A percentile compares a stretch with the other conserved stretches of the same genome.
These are phyloP conservation scores for Turnera subulata DNA, from an alignment of 345 rosid species.

Conservation along the genomic window DNA sequence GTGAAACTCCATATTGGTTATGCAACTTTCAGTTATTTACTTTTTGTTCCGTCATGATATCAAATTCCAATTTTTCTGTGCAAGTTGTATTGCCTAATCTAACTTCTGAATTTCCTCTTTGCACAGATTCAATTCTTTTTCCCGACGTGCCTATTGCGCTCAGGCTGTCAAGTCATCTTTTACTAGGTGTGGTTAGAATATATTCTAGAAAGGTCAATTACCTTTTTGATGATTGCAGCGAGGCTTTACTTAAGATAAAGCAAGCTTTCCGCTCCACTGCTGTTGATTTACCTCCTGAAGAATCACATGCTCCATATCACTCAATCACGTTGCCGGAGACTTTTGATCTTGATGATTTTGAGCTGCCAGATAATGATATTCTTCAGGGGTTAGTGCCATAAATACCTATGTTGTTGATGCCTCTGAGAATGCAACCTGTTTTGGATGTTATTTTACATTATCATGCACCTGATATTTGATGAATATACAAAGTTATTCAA, in stretches of 20 bases:
- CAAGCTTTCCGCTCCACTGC: slow-evolving; percentile 99
- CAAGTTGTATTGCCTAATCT: slow-evolving; percentile 12
- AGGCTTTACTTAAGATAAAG: slow-evolving; percentile 94
- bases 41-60: neutral
- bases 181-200: slow-evolving; percentile 99
- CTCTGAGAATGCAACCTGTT: neutral
- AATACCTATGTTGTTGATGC: neutral
- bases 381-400: slow-evolving; percentile 80
- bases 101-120: slow-evolving; percentile 5
- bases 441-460: too few species aligned
- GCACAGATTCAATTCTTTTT: slow-evolving; percentile 91
- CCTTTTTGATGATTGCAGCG: slow-evolving; percentile 99
- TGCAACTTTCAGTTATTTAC: neutral
- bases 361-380: slow-evolving; percentile 92
- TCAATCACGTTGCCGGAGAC: slow-evolving; percentile 99
- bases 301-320: slow-evolving; percentile 97
- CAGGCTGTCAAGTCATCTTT: slow-evolving; percentile 92
- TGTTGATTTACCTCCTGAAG: slow-evolving; percentile 98
- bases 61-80: neutral
- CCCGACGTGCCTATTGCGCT: slow-evolving; percentile 98
- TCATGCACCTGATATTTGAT: too few species aligned
- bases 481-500: neutral
- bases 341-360: slow-evolving; percentile 99
- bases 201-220: slow-evolving; percentile 95
- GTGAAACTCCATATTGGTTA: neutral